Conservation (phyloP, 108 stramenopile genomes). For the Bacterosira constricta region DNA sequence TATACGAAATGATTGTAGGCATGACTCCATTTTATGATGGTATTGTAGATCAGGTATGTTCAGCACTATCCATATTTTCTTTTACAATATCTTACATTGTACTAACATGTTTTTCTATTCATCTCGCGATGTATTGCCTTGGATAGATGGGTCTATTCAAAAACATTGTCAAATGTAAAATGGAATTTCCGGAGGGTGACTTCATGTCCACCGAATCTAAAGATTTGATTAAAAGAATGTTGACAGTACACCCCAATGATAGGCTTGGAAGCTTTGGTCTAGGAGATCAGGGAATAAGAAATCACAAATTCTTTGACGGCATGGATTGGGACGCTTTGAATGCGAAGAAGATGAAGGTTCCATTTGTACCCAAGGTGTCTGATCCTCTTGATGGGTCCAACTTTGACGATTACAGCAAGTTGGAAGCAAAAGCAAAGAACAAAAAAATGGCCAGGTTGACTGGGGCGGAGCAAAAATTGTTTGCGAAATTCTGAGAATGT, state of each 20-base stretch:
- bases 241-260: constrained; percentile 57
- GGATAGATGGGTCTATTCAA: constrained; percentile 71
- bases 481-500: constrained; percentile 45
- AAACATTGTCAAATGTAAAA: constrained; percentile 74
- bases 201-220: constrained; percentile 33
- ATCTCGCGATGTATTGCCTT: neutral
- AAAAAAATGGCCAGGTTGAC: constrained; percentile 27
- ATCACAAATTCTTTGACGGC: constrained; percentile 80
- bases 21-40: constrained; percentile 81
- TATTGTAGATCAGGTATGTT: constrained; percentile 62
- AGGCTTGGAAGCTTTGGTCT: constrained; percentile 81
- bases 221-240: constrained; percentile 70
- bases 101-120: neutral
- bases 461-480: constrained; percentile 37
- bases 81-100: neutral
- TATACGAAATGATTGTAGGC: constrained; percentile 95
- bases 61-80: neutral
- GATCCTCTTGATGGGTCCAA: constrained; percentile 89
- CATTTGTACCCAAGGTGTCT: constrained; percentile 88
- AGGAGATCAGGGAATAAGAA: constrained; percentile 73
- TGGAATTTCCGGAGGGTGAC: constrained; percentile 50
- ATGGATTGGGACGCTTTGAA: constrained; percentile 66
- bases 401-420: constrained; percentile 81
- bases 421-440: constrained; percentile 43
- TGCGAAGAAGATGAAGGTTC: constrained; percentile 80